Base-by-base conservation (phyloP, 768 basidiomycete species). In the Mycena indigotica region DNA sequence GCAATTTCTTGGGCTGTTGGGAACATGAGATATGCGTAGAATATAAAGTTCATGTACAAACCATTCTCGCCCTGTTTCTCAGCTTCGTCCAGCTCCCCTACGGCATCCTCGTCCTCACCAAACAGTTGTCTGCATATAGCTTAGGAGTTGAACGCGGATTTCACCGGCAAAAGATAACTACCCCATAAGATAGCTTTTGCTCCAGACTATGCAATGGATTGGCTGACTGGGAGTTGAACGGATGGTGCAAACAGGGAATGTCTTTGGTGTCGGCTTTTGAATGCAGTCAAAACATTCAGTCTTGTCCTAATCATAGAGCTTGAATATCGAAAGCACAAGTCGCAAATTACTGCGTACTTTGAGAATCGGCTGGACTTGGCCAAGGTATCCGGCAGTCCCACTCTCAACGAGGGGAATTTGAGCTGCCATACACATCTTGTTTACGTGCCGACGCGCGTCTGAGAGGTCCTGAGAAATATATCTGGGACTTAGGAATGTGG, bases 121-220 rank as follows among this genome's bases (percentile, higher is more conserved):
- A 98, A 98, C 8, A 99, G 73, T 72, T 98, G 95, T 17, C 95
- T 63, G 19, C 5, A 29, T 49, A 48, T 26, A 52, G 49, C 58
- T 52, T 56, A 50, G 35, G 12, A 26, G 15, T 26, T 46, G 12
- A 4, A 32, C 45, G 12, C 15, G 26, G 49, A 46, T 25, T n/a
- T n/a, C n/a, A n/a, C n/a, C n/a, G 49, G 25, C 0, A 46, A 4
- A 17, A 49, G 2, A 4, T 12, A 74, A 89, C 68, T 65, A 93
- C 95, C 90, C 87, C 66, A 98, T 83, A 13, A 99, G 85, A 76
- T 98, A 98, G 56, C 86, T 95, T 72, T 98, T 99, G 28, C 93
- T 94, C 97, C 97, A 99, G 2, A 98, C 95, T 49, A 99, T 98
- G 67, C 96, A 99, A 67, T 99, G 97, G 50, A 98, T 97, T 0